These are phyloP conservation scores for Thermomucor indicae-seudaticae DNA, from an alignment of 371 early-diverging fungal species.

Conservation along the genomic window DNA sequence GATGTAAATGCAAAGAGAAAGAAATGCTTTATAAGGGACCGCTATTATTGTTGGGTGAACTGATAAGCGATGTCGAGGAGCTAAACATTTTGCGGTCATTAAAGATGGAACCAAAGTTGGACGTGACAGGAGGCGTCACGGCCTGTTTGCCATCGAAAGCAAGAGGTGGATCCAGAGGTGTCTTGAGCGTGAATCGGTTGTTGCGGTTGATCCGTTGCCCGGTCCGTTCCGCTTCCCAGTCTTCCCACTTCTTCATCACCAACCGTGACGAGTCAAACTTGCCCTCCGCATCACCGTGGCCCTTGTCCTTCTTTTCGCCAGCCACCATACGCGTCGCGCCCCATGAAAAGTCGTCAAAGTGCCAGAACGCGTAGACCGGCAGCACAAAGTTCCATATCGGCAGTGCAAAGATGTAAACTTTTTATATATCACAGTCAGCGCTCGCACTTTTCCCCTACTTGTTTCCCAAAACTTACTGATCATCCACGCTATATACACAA, in stretches of 20 bases:
- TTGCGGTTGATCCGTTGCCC: constrained; percentile 30
- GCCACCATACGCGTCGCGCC: constrained; percentile 80
- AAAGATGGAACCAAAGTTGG: constrained; percentile 37
- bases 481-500: constrained; percentile 82
- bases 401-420: constrained; percentile 66
- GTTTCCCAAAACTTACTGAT: constrained; percentile 37
- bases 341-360: constrained; percentile 96
- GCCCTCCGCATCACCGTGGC: constrained; percentile 59
- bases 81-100: constrained; percentile 48
- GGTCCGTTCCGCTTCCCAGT: constrained; percentile 69
- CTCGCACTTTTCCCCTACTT: not conserved
- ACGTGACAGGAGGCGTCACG: constrained; percentile 23
- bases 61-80: constrained; percentile 20
- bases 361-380: constrained; percentile 95
- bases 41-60: not conserved
- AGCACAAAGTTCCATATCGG: constrained; percentile 97
- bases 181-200: constrained; percentile 25
- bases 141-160: constrained; percentile 28
- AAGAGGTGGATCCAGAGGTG: constrained; percentile 21
- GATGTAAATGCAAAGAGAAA: no score
- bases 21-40: no score
- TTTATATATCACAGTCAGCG: not conserved
- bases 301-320: constrained; percentile 63
- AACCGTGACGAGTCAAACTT: constrained; percentile 64
- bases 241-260: constrained; percentile 65